These are phyloP conservation scores for Crucibulum laeve DNA, from an alignment of 768 basidiomycete species.

Conservation along the genomic window DNA sequence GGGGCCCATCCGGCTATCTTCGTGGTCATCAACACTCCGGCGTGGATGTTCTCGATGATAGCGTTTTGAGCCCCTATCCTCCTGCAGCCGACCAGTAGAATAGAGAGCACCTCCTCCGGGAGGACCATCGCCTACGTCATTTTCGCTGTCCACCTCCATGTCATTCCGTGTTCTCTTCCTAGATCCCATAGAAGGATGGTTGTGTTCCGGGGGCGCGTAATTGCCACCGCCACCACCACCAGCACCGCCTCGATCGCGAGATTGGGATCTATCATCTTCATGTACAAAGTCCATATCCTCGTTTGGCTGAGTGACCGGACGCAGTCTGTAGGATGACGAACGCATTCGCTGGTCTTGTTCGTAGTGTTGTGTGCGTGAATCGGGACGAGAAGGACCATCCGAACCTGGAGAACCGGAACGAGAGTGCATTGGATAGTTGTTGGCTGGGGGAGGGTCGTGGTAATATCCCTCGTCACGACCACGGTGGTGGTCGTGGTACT, in stretches of 20 bases:
- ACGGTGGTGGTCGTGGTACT: slow-evolving; percentile 28
- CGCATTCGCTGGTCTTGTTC: slow-evolving; percentile 37
- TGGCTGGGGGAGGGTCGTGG: slow-evolving; percentile 23
- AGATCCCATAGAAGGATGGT: slow-evolving; percentile 35
- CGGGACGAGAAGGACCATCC: slow-evolving; percentile 49
- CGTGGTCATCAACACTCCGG: slow-evolving; percentile 33
- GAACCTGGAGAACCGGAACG: slow-evolving; percentile 60
- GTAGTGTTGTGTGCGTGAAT: slow-evolving; percentile 46
- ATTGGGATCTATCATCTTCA: slow-evolving; percentile 44
- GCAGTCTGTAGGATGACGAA: slow-evolving; percentile 45
- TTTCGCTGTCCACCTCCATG: slow-evolving; percentile 58
- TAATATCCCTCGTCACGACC: slow-evolving; percentile 36
- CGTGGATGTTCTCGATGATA: slow-evolving; percentile 46
- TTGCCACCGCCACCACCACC: slow-evolving; percentile 26
- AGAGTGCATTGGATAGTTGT: slow-evolving; percentile 35
- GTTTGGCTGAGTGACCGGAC: slow-evolving; percentile 40
- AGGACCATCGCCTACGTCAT: slow-evolving; percentile 33
- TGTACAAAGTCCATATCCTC: slow-evolving; percentile 51
- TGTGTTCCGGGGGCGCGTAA: slow-evolving; percentile 32
- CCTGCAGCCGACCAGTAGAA: slow-evolving; percentile 29
- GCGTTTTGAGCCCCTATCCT: slow-evolving; percentile 56
- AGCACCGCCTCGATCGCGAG: slow-evolving; percentile 33
- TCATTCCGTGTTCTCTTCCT: slow-evolving; percentile 60
- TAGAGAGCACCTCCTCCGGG: slow-evolving; percentile 25
- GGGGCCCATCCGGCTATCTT: slow-evolving; percentile 32